phyloP scores from a whole-genome alignment of 2,329 filamentous ascomycete species.

The Orbilia ellipsospora region DNA sequence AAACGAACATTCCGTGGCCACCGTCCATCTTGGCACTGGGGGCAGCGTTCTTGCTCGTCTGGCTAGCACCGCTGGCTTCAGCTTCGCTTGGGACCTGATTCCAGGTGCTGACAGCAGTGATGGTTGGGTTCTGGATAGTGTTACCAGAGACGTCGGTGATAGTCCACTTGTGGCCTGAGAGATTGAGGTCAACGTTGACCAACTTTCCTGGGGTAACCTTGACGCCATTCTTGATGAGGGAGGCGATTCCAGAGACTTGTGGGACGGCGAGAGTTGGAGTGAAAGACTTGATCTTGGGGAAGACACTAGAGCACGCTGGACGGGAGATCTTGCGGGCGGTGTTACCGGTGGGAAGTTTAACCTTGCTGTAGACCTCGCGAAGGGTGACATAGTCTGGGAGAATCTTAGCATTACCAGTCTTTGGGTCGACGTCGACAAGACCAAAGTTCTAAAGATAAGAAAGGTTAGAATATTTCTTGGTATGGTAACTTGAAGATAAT shows the following conservation, averaged over 20 bases:
- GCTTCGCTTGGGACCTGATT: slow-evolving; percentile 38
- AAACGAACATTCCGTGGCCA: neutral
- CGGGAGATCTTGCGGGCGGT: slow-evolving; percentile 54
- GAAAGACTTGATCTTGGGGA: slow-evolving; percentile 45
- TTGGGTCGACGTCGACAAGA: slow-evolving; percentile 65
- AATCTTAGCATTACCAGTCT: slow-evolving; percentile 61
- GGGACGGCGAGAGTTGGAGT: slow-evolving; percentile 19
- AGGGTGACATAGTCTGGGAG: slow-evolving; percentile 63
- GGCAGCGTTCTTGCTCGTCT: slow-evolving; percentile 46
- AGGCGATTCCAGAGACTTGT: slow-evolving; percentile 27
- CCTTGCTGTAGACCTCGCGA: slow-evolving; percentile 55
- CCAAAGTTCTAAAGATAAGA: slow-evolving; percentile 63
- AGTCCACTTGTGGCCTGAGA: slow-evolving; percentile 47
- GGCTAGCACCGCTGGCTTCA: slow-evolving; percentile 16
- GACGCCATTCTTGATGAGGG: slow-evolving; percentile 47
- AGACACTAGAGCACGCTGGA: slow-evolving; percentile 50
- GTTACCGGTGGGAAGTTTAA: slow-evolving; percentile 53
- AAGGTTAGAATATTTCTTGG: slow-evolving; percentile 62
- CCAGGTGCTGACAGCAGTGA: slow-evolving; percentile 45
- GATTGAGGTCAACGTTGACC: slow-evolving; percentile 43
- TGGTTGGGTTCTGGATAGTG: slow-evolving; percentile 34
- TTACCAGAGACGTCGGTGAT: slow-evolving; percentile 50
- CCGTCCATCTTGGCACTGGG: slow-evolving; percentile 5
- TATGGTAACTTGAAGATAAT: neutral
- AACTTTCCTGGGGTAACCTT: slow-evolving; percentile 46